A percentile compares a stretch with the other conserved stretches of the same genome.
These are phyloP conservation scores for Umbelopsis isabellina DNA, from an alignment of 192 early-diverging fungal species.

Conservation along the genomic window DNA sequence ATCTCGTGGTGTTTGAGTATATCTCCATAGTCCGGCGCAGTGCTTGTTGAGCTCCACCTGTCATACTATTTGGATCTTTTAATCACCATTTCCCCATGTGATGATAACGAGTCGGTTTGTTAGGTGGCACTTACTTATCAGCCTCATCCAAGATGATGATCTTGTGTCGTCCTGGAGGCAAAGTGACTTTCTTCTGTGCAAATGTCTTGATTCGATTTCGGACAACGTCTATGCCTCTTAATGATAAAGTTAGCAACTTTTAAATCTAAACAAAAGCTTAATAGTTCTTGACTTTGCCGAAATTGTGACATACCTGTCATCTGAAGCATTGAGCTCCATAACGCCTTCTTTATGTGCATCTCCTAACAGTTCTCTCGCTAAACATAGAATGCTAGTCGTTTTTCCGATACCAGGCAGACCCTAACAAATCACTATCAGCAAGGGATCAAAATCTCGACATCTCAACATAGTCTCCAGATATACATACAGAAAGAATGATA, in stretches of 20 bases:
- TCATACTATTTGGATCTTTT: constrained; percentile 74
- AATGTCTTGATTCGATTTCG: constrained; percentile 97
- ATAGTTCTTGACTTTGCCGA: neutral
- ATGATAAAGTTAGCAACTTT: neutral
- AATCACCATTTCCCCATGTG: neutral
- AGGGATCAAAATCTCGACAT: neutral
- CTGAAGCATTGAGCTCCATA: constrained; percentile 97
- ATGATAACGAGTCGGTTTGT: neutral
- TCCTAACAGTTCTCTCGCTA: constrained; percentile 90
- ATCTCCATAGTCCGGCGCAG: constrained; percentile 98
- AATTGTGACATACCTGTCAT: constrained; percentile 74
- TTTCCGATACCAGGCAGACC: constrained; percentile 97
- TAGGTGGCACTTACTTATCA: constrained; percentile 60
- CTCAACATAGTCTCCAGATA: neutral
- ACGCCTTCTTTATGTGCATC: constrained; percentile 89
- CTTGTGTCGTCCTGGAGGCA: constrained; percentile 86
- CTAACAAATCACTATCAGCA: constrained; percentile 31
- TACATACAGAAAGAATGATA: constrained; percentile 82
- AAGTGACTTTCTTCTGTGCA: constrained; percentile 97
- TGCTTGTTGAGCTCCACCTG: constrained; percentile 94
- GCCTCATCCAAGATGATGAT: constrained; percentile 97
- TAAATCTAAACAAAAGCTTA: neutral
- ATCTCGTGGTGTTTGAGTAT: constrained; percentile 93
- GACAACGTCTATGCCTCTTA: constrained; percentile 93
- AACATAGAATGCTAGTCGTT: constrained; percentile 92